Conservation (phyloP, 2,329 filamentous ascomycete genomes). For the Exophiala sp. region DNA sequence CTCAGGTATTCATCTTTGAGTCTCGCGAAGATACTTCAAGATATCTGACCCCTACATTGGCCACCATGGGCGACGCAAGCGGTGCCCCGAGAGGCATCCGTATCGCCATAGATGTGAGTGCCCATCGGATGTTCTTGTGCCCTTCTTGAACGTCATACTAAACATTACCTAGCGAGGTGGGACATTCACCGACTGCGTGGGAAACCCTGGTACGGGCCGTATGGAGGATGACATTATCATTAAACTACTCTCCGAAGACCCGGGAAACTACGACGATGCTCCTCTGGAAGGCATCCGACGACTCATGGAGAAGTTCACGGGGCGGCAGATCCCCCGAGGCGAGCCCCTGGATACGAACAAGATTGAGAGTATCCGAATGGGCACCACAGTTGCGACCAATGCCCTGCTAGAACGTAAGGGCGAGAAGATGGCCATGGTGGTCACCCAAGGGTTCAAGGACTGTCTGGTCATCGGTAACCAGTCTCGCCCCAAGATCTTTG, state of each 20-base stretch:
- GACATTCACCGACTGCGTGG: conserved; percentile 89
- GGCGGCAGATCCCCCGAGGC: conserved; percentile 70
- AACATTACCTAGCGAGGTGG: conserved; percentile 58
- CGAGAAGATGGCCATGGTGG: conserved; percentile 78
- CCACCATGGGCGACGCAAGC: conserved; percentile 26
- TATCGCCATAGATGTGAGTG: conserved; percentile 37
- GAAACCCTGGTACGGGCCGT: conserved; percentile 63
- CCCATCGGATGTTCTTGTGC: not conserved
- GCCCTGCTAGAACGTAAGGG: conserved; percentile 85
- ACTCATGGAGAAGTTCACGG: conserved; percentile 71
- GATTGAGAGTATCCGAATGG: conserved; percentile 92
- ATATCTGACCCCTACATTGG: no score
- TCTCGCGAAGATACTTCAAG: no score
- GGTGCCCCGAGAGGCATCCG: conserved; percentile 31
- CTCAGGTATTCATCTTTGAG: no score
- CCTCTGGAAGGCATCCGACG: conserved; percentile 86
- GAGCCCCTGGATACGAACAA: conserved; percentile 71
- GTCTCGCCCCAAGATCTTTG: conserved; percentile 82
- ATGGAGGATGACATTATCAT: conserved; percentile 72
- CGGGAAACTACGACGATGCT: conserved; percentile 82
- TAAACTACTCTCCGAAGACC: conserved; percentile 85
- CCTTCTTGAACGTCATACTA: not conserved
- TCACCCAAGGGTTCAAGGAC: conserved; percentile 82
- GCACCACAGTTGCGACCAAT: conserved; percentile 90
- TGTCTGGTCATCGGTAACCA: conserved; percentile 88